phyloP scores from a whole-genome alignment of 1,139 yeast species.

The Hyphopichia wangnamkhiaoensis region DNA sequence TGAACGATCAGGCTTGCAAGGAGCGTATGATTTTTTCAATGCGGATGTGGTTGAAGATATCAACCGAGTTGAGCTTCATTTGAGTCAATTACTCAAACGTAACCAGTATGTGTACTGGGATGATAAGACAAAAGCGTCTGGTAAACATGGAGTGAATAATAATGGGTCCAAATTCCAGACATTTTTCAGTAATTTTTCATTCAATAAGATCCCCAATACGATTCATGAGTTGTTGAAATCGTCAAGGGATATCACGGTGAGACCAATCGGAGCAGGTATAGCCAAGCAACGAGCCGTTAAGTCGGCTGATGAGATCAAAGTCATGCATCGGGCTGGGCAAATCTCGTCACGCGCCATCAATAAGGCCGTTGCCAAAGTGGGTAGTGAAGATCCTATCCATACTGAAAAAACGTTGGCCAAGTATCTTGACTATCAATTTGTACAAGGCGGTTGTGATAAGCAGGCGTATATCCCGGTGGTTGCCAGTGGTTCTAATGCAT shows the following conservation, averaged over 20 bases:
- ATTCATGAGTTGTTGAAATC: slow-evolving; percentile 21
- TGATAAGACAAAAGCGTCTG: slow-evolving; percentile 23
- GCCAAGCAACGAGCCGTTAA: slow-evolving; percentile 68
- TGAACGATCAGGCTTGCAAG: slow-evolving; percentile 79
- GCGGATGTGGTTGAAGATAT: slow-evolving; percentile 74
- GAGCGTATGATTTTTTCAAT: slow-evolving; percentile 80
- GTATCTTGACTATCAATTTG: slow-evolving; percentile 80
- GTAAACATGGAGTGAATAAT: slow-evolving; percentile 7
- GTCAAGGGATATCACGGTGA: slow-evolving; percentile 33
- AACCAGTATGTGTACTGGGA: slow-evolving; percentile 52
- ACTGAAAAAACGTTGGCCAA: slow-evolving; percentile 80
- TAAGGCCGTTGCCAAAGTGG: slow-evolving; percentile 68
- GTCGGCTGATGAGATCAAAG: slow-evolving; percentile 70
- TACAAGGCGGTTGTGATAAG: slow-evolving; percentile 83
- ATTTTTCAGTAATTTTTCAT: slow-evolving; percentile 13
- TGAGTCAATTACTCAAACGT: slow-evolving; percentile 47
- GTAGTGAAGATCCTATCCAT: slow-evolving; percentile 44
- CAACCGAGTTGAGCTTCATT: slow-evolving; percentile 38
- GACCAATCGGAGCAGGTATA: slow-evolving; percentile 48
- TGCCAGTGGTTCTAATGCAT: slow-evolving; percentile 86
- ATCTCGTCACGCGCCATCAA: slow-evolving; percentile 84
- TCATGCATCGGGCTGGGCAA: slow-evolving; percentile 81
- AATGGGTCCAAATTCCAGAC: slow-evolving; percentile 11
- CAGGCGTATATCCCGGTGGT: slow-evolving; percentile 95
- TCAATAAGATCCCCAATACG: slow-evolving; percentile 13